Base-by-base conservation (phyloP, 352 stramenopile species). In the Globisporangium solare region DNA sequence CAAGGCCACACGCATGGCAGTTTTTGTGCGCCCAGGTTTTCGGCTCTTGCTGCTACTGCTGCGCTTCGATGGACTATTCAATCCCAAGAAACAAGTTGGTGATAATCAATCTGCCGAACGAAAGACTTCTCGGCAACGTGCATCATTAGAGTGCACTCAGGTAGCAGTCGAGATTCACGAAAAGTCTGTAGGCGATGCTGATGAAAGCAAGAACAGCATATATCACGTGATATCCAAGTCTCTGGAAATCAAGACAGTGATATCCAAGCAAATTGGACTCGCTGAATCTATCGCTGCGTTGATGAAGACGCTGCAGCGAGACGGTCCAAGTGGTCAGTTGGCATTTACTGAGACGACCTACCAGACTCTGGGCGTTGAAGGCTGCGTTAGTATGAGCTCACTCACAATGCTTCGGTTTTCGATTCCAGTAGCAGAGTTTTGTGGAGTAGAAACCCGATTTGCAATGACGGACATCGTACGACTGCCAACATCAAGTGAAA, bases 1-100 rank as follows among this genome's bases (percentile, higher is more conserved):
- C 18, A 49, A n/a, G 41, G 60, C 62, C 22, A 39, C 1, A 6
- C 31, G 66, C 0, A 56, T 78, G 40, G 50, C 53, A 5, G 35
- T 80, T n/a, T 67, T 54, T 47, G 61, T 73, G 51, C 58, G 51
- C 13, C 67, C 71, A 11, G 51, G 67, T 11, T 69, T 61, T 20
- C 71, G 66, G n/a, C 56, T 88, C 24, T 11, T 88, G 17, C 55
- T 86, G 6, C 42, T 88, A 5, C 61, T 80, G 35, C 46, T 83
- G 21, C 73, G 66, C 4, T 59, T 88, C 10, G 74, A 88, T 18
- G 70, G 83, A 27, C 63, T 88, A 6, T 40, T 62, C 5, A 83
- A 67, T 47, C 21, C 24, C 11, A 63, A 51, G 32, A 32, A 66
- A 13, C 21, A 40, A 10, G 40, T 17, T 11, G 42, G 17, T 6